Percentiles rank a stretch among this genome's conserved stretches.
These are phyloP conservation scores for Pythium apleroticum DNA, from an alignment of 352 stramenopile genomes.

Conservation along the genomic window DNA sequence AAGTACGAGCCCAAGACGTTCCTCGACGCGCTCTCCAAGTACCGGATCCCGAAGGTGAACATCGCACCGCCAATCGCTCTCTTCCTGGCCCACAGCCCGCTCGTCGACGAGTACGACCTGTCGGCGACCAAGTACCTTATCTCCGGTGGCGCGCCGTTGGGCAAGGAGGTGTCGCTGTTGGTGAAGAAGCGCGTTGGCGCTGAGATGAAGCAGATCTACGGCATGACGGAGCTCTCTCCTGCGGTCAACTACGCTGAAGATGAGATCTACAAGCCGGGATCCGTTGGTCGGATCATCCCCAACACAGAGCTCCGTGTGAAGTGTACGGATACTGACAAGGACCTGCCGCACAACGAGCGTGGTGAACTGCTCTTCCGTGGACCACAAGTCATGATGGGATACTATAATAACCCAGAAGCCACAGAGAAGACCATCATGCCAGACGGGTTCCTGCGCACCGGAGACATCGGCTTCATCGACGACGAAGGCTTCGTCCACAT, in stretches of 20 bases:
- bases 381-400: slow-evolving; percentile 44
- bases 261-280: slow-evolving; percentile 7
- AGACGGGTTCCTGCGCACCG: slow-evolving; percentile 87
- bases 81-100: slow-evolving; percentile 85
- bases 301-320: slow-evolving; percentile 40
- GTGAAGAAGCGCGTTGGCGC: slow-evolving; percentile 50
- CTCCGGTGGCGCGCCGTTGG: slow-evolving; percentile 73
- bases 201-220: slow-evolving; percentile 40
- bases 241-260: slow-evolving; percentile 24
- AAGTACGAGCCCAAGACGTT: slow-evolving; percentile 91
- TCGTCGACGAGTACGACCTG: slow-evolving; percentile 93
- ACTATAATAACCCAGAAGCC: slow-evolving; percentile 86
- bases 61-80: slow-evolving; percentile 89
- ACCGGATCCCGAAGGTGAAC: slow-evolving; percentile 31
- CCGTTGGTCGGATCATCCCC: slow-evolving; percentile 30
- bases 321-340: slow-evolving; percentile 30
- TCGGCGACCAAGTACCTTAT: slow-evolving; percentile 70
- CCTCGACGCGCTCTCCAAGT: slow-evolving; percentile 67
- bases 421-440: slow-evolving; percentile 72
- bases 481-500: slow-evolving; percentile 93
- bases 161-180: slow-evolving; percentile 53
- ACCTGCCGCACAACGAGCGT: slow-evolving; percentile 27
- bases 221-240: slow-evolving; percentile 44
- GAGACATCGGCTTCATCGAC: slow-evolving; percentile 91
- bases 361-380: slow-evolving; percentile 77